A percentile compares a stretch with the other conserved stretches of the same genome.
These are phyloP conservation scores for Ganoderma lingzhi DNA, from an alignment of 1,284 basidiomycete genomes.

Conservation along the genomic window DNA sequence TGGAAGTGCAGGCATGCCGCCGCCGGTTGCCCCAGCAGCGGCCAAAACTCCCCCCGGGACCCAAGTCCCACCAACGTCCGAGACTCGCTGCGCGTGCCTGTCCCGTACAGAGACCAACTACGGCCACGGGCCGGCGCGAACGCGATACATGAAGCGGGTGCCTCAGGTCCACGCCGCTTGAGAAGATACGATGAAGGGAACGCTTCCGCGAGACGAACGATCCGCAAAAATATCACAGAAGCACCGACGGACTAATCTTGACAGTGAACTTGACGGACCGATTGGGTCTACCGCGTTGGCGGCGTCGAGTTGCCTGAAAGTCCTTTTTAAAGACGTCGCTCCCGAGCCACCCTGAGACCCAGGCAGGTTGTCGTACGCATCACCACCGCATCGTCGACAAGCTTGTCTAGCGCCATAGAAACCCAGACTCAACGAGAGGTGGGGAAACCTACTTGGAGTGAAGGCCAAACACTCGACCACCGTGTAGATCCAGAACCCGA, in stretches of 20 bases:
- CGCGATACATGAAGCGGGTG: neutral
- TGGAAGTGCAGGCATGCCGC: constrained; percentile 29
- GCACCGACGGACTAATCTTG: no score
- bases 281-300: constrained; percentile 12
- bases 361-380: neutral
- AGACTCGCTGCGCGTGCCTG: constrained; percentile 26
- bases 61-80: constrained; percentile 26
- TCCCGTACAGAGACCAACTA: constrained; percentile 12
- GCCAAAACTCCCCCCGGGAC: constrained; percentile 31
- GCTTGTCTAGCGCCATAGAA: neutral
- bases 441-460: neutral
- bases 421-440: neutral
- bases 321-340: neutral
- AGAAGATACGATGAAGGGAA: neutral
- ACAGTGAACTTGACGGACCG: constrained; percentile 1
- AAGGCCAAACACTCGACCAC: neutral
- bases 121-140: neutral
- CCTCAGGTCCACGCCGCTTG: neutral
- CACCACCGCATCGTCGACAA: neutral
- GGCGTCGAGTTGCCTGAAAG: constrained; percentile 4
- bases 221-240: no score
- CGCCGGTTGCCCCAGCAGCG: constrained; percentile 31
- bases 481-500: neutral
- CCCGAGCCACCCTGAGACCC: neutral
- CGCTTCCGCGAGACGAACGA: neutral